These are phyloP conservation scores for Hymenoscyphus repandus DNA, from an alignment of 2,329 filamentous ascomycete genomes.

Conservation along the genomic window DNA sequence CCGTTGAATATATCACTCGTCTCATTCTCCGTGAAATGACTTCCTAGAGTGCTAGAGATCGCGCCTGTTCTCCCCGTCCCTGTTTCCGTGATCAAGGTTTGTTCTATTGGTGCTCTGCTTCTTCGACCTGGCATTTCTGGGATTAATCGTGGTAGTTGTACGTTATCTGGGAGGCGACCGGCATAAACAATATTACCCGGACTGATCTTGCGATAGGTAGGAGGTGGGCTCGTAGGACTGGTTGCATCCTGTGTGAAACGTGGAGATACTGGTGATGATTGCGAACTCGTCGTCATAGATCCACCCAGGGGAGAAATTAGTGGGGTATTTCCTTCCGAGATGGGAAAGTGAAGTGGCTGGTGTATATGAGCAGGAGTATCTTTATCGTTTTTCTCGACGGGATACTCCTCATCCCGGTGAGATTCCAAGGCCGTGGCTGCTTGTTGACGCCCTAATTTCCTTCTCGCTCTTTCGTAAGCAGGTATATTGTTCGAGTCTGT, in stretches of 20 bases:
- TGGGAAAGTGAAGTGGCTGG: slow-evolving; percentile 30
- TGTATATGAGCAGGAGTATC: slow-evolving; percentile 23
- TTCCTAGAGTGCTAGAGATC: slow-evolving; percentile 45
- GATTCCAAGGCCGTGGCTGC: slow-evolving; percentile 43
- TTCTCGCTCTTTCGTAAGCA: slow-evolving; percentile 46
- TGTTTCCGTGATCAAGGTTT: slow-evolving; percentile 15
- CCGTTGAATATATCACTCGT: slow-evolving; percentile 12
- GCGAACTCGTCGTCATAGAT: slow-evolving; percentile 11
- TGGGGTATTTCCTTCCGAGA: slow-evolving; percentile 14
- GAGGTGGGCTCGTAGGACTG: slow-evolving; percentile 19
- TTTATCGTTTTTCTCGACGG: slow-evolving; percentile 26
- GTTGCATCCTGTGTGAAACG: slow-evolving; percentile 12
- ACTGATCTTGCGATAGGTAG: slow-evolving; percentile 38
- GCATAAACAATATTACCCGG: slow-evolving; percentile 48
- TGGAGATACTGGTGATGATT: slow-evolving; percentile 20
- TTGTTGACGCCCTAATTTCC: slow-evolving; percentile 47
- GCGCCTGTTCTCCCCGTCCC: slow-evolving; percentile 24
- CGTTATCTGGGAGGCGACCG: slow-evolving; percentile 47
- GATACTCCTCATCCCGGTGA: slow-evolving; percentile 27
- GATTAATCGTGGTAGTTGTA: slow-evolving; percentile 34
- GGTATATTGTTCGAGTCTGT: slow-evolving; percentile 36
- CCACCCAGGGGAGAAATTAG: slow-evolving; percentile 17
- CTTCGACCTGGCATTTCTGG: slow-evolving; percentile 28
- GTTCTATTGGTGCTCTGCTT: slow-evolving; percentile 7
- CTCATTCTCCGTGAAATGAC: slow-evolving; percentile 53